Evolutionary conservation across 257 asterid species (phyloP), one percentile per base, ranked within the genome.

Genomic region (Nicotiana otophora): DNA sequence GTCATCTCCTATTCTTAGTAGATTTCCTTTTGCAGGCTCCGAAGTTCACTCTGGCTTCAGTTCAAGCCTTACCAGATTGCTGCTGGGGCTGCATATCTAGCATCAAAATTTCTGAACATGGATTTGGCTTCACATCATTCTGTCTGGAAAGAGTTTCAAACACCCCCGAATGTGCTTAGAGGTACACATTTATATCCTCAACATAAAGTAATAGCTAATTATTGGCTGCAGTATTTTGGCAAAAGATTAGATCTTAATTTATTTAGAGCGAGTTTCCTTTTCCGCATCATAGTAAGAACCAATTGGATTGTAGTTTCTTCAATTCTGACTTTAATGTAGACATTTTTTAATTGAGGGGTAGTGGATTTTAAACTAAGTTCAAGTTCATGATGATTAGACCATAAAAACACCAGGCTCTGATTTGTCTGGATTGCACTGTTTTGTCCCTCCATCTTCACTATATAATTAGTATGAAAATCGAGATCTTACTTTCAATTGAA

Each of bases 41-140:
- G 97, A 84, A 96, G 98, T 87, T 94, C 97, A 1, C 83, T 96
- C 53, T 96, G 99, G 98, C 98, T 96, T 80, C 99, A 96, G 90
- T 96, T 96, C 95, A 94, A 94, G 86, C 97, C 99, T 83, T 93
- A 96, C 58, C 98, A 96, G 89, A 96, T 96, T 81, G 99, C 99
- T 87, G 99, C 97, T 53, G 99, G 98, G 81, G 97, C 98, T 84
- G 99, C 99, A 33, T 96, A 94, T 84, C 98, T 94, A 83, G 98
- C 99, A 84, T 93, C 98, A n/a, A 94, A 96, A 74, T 86, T 87
- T 80, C 86, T 96, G 69, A 91, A 91, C 84, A 85, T 96, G 95
- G 92, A 94, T 88, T 93, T 92, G 80, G 81, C 97, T 60, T 93
- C 98, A 5, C 87, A 90, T 83, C 93, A 93, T 81, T 82, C 61